Base-by-base conservation (phyloP, 331 rosid genomes). In the Dryas integrifolia region DNA sequence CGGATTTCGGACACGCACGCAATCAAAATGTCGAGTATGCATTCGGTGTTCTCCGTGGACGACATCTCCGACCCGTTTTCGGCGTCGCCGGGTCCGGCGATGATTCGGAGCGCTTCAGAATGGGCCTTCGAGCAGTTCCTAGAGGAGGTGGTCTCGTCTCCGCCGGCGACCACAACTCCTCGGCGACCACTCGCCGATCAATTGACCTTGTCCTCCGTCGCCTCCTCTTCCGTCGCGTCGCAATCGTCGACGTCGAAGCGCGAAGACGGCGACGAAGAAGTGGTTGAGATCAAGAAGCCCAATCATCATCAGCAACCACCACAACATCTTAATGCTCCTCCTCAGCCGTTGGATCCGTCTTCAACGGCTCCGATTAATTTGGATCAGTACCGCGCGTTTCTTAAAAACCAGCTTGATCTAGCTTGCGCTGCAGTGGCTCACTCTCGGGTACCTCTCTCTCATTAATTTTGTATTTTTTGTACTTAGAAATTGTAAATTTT, bases 381-480 rank as follows among this genome's bases (percentile, higher is more conserved):
- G 47, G 87, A 78, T 47, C 79, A 70, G 77, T 79, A 81, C 38
- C 90, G 66, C 10, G 52, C 70, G 41, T 51, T 86, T 50, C 84
- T 86, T 58, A 83, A 86, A 62, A 86, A 68, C 75, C 83, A 71
- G 79, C 90, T 86, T 60, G 75, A 81, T 67, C 75, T 83, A 61
- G 90, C 88, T 67, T 86, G 90, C 72, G 90, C 90, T 44, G 86
- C 87, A 8, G 88, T 67, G 30, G 90, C 90, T 57, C 79, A 70
- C 58, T 62, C 86, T 60, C 82, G 88, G 73, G 88, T 86, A 70
- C 60, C 18, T 49, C 53, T 70, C 15, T 66, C 13, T 70, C 35
- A 6, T 26, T 8, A 44, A 26, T 2, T 38, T 48, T 10, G 1
- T 2, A 5, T 50, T 15, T 13, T 26, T 5, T 4, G 38, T 0